These are phyloP conservation scores for Tricholoma sp. DNA, from an alignment of 768 basidiomycete species.

Conservation along the genomic window DNA sequence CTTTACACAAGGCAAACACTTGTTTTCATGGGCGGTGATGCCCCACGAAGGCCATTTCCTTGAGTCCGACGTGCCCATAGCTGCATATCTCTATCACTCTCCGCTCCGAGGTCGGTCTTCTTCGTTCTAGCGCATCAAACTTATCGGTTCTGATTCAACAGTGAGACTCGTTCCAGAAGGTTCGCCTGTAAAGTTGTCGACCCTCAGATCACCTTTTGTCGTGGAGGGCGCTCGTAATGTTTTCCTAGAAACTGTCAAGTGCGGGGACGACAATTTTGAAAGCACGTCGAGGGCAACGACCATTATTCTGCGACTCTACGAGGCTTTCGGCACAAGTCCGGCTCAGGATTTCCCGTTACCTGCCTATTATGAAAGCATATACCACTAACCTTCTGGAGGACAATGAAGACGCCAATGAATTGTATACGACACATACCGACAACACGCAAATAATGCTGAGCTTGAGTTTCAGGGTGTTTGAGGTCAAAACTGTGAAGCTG, in stretches of 20 bases:
- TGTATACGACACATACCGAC: slow-evolving; percentile 32
- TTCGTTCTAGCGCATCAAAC: not conserved
- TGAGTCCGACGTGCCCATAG: slow-evolving; percentile 84
- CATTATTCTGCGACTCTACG: slow-evolving; percentile 83
- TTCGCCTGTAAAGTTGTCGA: slow-evolving; percentile 23
- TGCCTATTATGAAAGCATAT: slow-evolving; percentile 57
- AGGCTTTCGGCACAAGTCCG: slow-evolving; percentile 79
- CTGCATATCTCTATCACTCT: slow-evolving; percentile 80
- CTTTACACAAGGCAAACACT: slow-evolving; percentile 53
- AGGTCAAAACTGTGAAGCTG: slow-evolving; percentile 86
- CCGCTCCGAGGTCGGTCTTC: slow-evolving; percentile 61
- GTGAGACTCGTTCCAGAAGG: slow-evolving; percentile 29
- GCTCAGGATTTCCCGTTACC: slow-evolving; percentile 47
- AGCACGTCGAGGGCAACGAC: slow-evolving; percentile 37
- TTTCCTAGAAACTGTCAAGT: slow-evolving; percentile 91
- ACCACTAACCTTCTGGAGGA: slow-evolving; percentile 87
- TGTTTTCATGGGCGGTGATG: slow-evolving; percentile 84
- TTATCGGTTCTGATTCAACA: slow-evolving; percentile 1
- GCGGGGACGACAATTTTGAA: slow-evolving; percentile 70
- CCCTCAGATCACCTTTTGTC: slow-evolving; percentile 50
- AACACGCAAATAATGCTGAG: slow-evolving; percentile 31
- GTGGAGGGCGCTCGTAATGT: slow-evolving; percentile 74
- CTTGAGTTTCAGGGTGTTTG: slow-evolving; percentile 78
- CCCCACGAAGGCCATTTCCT: slow-evolving; percentile 88
- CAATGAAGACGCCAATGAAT: slow-evolving; percentile 53